Conservation (phyloP, 768 basidiomycete genomes). For the Serendipita indica region DNA sequence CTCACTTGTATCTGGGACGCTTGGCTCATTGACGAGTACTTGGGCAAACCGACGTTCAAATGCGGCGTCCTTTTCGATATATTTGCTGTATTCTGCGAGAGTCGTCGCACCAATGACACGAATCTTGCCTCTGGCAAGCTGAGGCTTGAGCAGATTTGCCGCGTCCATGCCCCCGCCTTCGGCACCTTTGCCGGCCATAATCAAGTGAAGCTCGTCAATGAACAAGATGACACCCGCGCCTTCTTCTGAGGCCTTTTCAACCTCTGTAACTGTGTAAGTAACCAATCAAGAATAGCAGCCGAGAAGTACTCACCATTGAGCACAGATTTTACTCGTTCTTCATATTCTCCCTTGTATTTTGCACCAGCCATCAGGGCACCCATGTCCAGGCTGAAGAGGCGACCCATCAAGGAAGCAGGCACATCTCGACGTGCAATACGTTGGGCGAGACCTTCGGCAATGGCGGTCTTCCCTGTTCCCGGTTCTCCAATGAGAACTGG, state of each 20-base stretch:
- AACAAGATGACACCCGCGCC: slow-evolving; percentile 78
- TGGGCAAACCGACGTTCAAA: slow-evolving; percentile 87
- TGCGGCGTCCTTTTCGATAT: slow-evolving; percentile 86
- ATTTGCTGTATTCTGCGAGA: slow-evolving; percentile 78
- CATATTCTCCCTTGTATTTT: slow-evolving; percentile 91
- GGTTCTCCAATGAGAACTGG: slow-evolving; percentile 94
- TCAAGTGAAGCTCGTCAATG: slow-evolving; percentile 87
- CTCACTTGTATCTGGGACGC: slow-evolving; percentile 59
- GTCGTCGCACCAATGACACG: slow-evolving; percentile 84
- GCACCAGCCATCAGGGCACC: slow-evolving; percentile 90
- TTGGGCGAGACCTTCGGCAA: slow-evolving; percentile 90
- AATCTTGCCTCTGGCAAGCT: slow-evolving; percentile 69
- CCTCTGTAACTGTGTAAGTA: slow-evolving; percentile 32
- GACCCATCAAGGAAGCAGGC: slow-evolving; percentile 53
- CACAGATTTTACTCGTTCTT: slow-evolving; percentile 87
- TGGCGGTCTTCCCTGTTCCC: slow-evolving; percentile 90
- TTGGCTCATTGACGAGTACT: slow-evolving; percentile 83
- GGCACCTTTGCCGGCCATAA: slow-evolving; percentile 77
- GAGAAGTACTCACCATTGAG: slow-evolving; percentile 30
- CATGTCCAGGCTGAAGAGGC: slow-evolving; percentile 81
- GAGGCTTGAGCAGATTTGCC: slow-evolving; percentile 80
- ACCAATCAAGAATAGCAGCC: not conserved
- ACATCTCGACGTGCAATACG: slow-evolving; percentile 91
- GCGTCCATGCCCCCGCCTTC: slow-evolving; percentile 91
- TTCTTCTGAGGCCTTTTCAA: slow-evolving; percentile 72